These are phyloP conservation scores for grape (Vitis vinifera) DNA, from an alignment of 164 flowering plant genomes.

Conservation along the genomic window DNA sequence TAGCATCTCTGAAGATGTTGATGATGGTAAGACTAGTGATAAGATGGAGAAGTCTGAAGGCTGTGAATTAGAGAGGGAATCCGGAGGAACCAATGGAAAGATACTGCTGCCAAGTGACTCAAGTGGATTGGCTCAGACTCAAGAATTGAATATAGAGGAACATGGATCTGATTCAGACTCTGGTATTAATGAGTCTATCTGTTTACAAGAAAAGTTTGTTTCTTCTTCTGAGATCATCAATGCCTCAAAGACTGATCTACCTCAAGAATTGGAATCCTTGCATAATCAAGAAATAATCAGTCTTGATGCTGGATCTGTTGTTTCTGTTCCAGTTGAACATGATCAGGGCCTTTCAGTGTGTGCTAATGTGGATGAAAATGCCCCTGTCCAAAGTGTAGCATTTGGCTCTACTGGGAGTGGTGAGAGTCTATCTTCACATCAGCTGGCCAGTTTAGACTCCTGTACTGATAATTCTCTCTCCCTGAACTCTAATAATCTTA, in stretches of 20 bases:
- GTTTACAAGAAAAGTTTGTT: neutral
- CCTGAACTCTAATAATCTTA: neutral
- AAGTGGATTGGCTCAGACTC: slow-evolving; percentile 5
- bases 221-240: slow-evolving; percentile 6
- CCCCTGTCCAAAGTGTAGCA: neutral
- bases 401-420: neutral
- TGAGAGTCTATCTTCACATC: slow-evolving; percentile 11
- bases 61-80: slow-evolving; percentile 11
- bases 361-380: slow-evolving; percentile 15
- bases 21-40: slow-evolving; percentile 1
- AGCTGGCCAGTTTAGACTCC: slow-evolving; percentile 2
- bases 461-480: neutral
- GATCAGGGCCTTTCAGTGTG: slow-evolving; percentile 3
- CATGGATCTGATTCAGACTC: neutral
- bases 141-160: slow-evolving; percentile 7
- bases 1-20: slow-evolving; percentile 2
- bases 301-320: neutral
- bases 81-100: slow-evolving; percentile 9
- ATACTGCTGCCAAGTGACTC: slow-evolving; percentile 7
- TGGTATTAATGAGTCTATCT: neutral
- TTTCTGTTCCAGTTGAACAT: slow-evolving; percentile 7
- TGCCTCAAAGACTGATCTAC: slow-evolving; percentile 7
- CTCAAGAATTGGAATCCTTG: slow-evolving; percentile 6
- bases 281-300: slow-evolving; percentile 8
- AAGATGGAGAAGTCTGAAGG: slow-evolving; percentile 7